Base-by-base conservation (phyloP, 129 eudicot genomes). In the Artemisia tridentata region DNA sequence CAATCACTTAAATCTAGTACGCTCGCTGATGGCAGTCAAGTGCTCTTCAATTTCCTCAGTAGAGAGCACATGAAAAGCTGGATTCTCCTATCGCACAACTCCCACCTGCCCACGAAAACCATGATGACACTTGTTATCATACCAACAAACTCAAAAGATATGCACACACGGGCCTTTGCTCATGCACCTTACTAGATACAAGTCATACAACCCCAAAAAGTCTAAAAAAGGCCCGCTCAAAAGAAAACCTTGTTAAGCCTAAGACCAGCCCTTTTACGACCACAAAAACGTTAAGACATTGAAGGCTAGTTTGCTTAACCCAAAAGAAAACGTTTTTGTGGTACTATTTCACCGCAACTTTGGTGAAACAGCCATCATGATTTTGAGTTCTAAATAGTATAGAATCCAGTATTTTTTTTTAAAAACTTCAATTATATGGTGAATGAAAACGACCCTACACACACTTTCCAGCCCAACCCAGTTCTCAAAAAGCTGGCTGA, bases 21-120 rank as follows among this genome's bases (percentile, higher is more conserved):
- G 97, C 82, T 93, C 97, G 47, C 98, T 93, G 62, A 93, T 89
- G 53, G 98, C 98, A 47, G 96, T 89, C 78, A 93, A 68, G 81
- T 93, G 97, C 81, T 93, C 98, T 5, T 93, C 97, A 72, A 93
- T 93, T 83, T 89, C 97, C 75, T 93, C 97, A 3, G 92, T 93
- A 4, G 97, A 77, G 56, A 89, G 75, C 57, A 84, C 88, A 65
- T 83, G 85, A 77, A 93, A 93, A n/a, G 70, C 77, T 7, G 92
- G 84, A 49, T 87, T 84, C 20, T 84, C 98, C 73, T 84, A 82
- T 59, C 86, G 79, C 81, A 93, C 98, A 57, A 93, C 97, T 71
- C 98, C 98, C 51, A 93, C 98, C 97, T 93, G 91, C 38, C 63
- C 57, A 68, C 5, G 6, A 61, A 61, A 46, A 65, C 50, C 18